Evolutionary conservation across 2,329 filamentous ascomycete species (phyloP).

Genomic region (Graphilbum ipis-grandicollis): DNA sequence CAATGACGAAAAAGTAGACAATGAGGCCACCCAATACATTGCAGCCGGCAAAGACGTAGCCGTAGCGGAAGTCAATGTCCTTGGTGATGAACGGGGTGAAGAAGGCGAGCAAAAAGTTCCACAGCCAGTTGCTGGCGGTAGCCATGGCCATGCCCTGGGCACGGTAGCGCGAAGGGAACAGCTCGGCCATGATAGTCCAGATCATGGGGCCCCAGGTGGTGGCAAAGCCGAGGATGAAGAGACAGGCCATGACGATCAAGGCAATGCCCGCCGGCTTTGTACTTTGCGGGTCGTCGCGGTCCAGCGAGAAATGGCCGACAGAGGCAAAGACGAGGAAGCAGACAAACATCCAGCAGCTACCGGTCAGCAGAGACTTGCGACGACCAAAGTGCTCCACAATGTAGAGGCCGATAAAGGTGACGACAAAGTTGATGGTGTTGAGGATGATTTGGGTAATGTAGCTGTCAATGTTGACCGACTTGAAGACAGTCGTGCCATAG

Average conservation of each 20-base stretch:
- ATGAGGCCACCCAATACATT: slow-evolving; percentile 42
- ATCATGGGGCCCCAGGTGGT: slow-evolving; percentile 11
- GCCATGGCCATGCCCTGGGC: slow-evolving; percentile 9
- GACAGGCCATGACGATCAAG: slow-evolving; percentile 56
- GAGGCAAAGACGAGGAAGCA: slow-evolving; percentile 49
- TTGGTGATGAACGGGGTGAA: slow-evolving; percentile 19
- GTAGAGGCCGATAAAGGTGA: slow-evolving; percentile 50
- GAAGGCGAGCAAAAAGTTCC: slow-evolving; percentile 35
- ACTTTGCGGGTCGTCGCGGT: slow-evolving; percentile 22
- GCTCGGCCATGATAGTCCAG: slow-evolving; percentile 10
- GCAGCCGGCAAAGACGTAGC: slow-evolving; percentile 58
- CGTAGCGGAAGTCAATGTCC: slow-evolving; percentile 50
- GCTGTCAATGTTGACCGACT: slow-evolving; percentile 47
- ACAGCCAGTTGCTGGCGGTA: slow-evolving; percentile 32
- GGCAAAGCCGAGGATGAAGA: slow-evolving; percentile 60
- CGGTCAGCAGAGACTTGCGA: slow-evolving; percentile 48
- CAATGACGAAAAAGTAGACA: slow-evolving; percentile 64
- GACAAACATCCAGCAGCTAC: slow-evolving; percentile 48
- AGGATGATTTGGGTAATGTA: slow-evolving; percentile 51
- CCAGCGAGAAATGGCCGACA: slow-evolving; percentile 25
- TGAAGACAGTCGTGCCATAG: slow-evolving; percentile 48
- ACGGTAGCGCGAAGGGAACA: slow-evolving; percentile 9
- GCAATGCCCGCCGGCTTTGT: slow-evolving; percentile 33
- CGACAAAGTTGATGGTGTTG: slow-evolving; percentile 20
- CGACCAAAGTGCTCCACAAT: slow-evolving; percentile 52